Base-by-base conservation (phyloP, 2,329 filamentous ascomycete genomes). In the Tympanopsis confertula region DNA sequence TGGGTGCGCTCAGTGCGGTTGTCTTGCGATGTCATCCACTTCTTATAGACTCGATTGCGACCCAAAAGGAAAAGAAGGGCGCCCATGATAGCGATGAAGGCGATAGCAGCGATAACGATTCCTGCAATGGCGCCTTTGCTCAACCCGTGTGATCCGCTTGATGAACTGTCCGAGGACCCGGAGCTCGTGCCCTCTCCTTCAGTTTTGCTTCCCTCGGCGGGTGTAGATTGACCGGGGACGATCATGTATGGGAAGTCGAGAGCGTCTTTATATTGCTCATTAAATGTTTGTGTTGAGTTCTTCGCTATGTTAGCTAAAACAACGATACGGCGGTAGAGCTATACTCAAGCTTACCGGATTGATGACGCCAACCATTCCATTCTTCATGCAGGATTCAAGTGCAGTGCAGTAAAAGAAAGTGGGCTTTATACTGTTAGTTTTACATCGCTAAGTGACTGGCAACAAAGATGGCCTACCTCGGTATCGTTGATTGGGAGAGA, bases 111-210 rank as follows among this genome's bases (percentile, higher is more conserved):
- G 20, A 59, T 38, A 1, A 47, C 49, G 17, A 59, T 60, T 1
- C 57, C 57, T 3, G 55, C 57, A 19, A 61, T 60, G 13, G 52
- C 56, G 17, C 57, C 58, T 3, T 39, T 36, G 41, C 53, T 50
- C 13, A 60, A 47, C 17, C 38, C 15, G 19, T 35, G 20, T 26
- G 19, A 38, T 20, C 20, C 43, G 36, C n/a, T 42, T 30, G 10
- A 35, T n/a, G 4, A 42, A 28, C 20, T 40, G 35, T 18, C 36
- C 30, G 38, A 33, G 7, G 30, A 33, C 7, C 10, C 10, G 30
- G 10, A 10, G 12, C 15, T 15, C n/a, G n/a, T n/a, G 13, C 43
- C 36, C 17, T 38, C 12, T 19, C 35, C 35, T 32, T 39, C 20
- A 10, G 42, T 38, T 5, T 32, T 28, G 14, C 39, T 38, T 14